Evolutionary conservation across 176 grass and related monocot species (phyloP), one percentile per base, ranked within the genome.

Genomic region (Miscanthus lutarioriparius): DNA sequence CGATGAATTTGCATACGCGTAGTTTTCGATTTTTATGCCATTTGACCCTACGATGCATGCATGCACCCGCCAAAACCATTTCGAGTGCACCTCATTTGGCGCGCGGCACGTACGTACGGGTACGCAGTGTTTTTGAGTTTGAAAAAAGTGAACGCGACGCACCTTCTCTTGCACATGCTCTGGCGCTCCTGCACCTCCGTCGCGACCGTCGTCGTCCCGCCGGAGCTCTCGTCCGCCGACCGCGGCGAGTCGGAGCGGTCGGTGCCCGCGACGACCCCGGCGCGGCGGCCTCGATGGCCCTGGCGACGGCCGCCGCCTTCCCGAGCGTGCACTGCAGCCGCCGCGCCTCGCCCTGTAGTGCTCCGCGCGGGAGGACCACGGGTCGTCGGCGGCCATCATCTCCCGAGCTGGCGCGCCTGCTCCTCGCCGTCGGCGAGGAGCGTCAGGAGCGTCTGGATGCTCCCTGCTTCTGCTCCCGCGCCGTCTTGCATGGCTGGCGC

Each of bases 351-450:
- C 5, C 63, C 59, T 77, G 88, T 70, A 80, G 36, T 27, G 32
- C 26, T 87, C 85, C 8, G 68, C 67, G 0, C 32, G 45, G 43
- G 19, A 44, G 43, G 19, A 44, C 76, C 59, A 79, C 4, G 17
- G 56, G 23, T 56, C 86, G 65, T 40, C 78, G 66, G 54, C 78
- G 66, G 54, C 20, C 2, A 67, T 8, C 64, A 71, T 25, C 66
- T 80, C 85, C 67, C 85, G 33, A 91, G 86, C 36, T 56, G 88
- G 81, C 64, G 54, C 3, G 27, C 86, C 80, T 99, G 82, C 77
- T 92, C 83, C 80, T 94, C 84, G 61, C 88, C 89, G 77, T 92
- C 80, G 15, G 77, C 64, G 17, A 99, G 88, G 53, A 94, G 36
- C 38, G 32, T 37, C 35, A 96, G 74, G 0, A 99, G 89, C 79